These are phyloP conservation scores for Lumnitzera racemosa DNA, from an alignment of 345 rosid species.

Conservation along the genomic window DNA sequence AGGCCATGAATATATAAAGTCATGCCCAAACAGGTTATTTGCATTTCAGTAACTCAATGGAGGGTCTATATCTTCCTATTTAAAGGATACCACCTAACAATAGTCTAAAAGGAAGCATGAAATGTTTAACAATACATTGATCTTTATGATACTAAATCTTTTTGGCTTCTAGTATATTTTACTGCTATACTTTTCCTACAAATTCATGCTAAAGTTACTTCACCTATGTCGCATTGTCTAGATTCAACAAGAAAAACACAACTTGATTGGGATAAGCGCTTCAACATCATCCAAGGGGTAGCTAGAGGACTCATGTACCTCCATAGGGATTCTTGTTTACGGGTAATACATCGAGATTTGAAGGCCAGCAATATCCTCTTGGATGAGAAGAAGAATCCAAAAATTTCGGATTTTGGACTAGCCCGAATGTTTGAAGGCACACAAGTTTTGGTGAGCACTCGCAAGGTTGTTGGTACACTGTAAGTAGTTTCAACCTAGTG, in stretches of 20 bases:
- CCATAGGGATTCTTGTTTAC: conserved; percentile 25
- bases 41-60: too few relatives aligned
- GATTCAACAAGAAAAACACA: conserved; percentile 10
- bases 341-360: conserved; percentile 31
- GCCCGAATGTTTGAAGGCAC: conserved; percentile 22
- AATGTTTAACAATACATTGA: too few relatives aligned
- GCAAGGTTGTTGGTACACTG: conserved; percentile 22
- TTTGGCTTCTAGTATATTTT: not conserved
- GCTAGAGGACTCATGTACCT: conserved; percentile 31
- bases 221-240: not conserved
- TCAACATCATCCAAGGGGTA: conserved; percentile 20
- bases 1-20: too few relatives aligned
- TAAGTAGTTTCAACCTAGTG: not conserved
- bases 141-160: too few relatives aligned
- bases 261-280: conserved; percentile 21
- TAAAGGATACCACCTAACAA: too few relatives aligned
- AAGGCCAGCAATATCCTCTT: conserved; percentile 26
- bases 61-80: too few relatives aligned
- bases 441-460: conserved; percentile 14
- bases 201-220: not conserved
- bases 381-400: conserved; percentile 26
- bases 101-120: too few relatives aligned
- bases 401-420: conserved; percentile 35
- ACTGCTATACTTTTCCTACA: not conserved
- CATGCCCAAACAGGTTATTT: too few relatives aligned